A percentile compares a stretch with the other conserved stretches of the same genome.
Conservation (phyloP, 306 rosid species). For the Lotus japonicus region DNA sequence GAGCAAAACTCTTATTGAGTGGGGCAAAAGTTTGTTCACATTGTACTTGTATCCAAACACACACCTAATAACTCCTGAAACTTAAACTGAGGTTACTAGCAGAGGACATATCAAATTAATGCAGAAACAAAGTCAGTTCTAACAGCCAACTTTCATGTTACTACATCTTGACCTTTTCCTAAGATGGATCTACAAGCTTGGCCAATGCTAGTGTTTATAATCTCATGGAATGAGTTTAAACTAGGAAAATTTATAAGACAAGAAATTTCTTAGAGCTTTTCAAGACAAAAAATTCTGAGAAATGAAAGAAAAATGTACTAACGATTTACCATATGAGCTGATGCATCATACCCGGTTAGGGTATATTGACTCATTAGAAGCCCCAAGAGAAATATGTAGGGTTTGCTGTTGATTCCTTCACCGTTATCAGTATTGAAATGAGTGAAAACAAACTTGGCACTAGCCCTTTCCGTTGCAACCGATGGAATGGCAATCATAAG, state of each 20-base stretch:
- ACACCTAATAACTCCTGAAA: neutral
- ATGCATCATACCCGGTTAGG: slow-evolving; percentile 85
- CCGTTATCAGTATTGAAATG: slow-evolving; percentile 84
- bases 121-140: neutral
- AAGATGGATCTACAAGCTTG: neutral
- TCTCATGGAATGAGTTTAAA: neutral
- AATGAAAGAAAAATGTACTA: neutral
- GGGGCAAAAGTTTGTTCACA: too few relatives aligned
- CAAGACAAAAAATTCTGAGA: neutral
- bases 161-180: neutral
- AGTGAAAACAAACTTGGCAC: slow-evolving; percentile 82
- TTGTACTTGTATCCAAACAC: too few relatives aligned
- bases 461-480: slow-evolving; percentile 77
- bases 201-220: neutral
- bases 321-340: slow-evolving; percentile 86
- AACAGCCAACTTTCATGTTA: neutral
- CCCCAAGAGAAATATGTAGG: slow-evolving; percentile 83
- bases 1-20: too few relatives aligned
- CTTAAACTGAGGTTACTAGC: neutral
- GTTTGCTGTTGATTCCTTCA: slow-evolving; percentile 55
- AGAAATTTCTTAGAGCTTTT: slow-evolving; percentile 1
- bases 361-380: slow-evolving; percentile 94
- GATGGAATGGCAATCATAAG: slow-evolving; percentile 77
- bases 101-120: neutral
- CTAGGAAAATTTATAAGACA: neutral